Base-by-base conservation (phyloP, 805 yeast species). In the Sugiyamaella marilandica region DNA sequence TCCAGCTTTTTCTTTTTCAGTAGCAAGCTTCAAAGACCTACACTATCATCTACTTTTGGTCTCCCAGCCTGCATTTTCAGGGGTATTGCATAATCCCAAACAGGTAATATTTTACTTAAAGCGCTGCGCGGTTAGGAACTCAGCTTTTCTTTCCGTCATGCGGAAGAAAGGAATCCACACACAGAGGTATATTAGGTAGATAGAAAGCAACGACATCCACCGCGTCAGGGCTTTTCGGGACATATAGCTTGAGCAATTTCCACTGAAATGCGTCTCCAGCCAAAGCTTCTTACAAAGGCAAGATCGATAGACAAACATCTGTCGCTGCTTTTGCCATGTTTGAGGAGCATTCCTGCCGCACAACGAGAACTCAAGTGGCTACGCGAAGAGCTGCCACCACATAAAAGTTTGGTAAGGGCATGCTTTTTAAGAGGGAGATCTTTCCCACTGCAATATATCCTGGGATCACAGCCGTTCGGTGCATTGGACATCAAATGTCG, bases 391-490 rank as follows among this genome's bases (percentile, higher is more conserved):
- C 72, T 85, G 26, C 48, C 36, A 7, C 1, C 83, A 84, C 1
- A 34, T 54, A 29, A 33, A 53, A 1, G 53, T 69, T 59, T 84
- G 82, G 83, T 11, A 11, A 1, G 45, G 1, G 94, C 96, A 1
- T 78, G 85, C 21, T 11, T 49, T 2, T 63, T 73, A 47, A 68
- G 98, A 51, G 70, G 80, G 1, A 64, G 65, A 10, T 72, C 74
- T 3, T 79, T 75, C 8, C 98, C 99, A 0, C 67, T 92, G 41
- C 98, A 92, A 66, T 91, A 92, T 66, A 79, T 92, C 10, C 70
- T 92, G 9, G 90, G 94, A 0, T 70, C 81, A 0, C 97, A 91
- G 68, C 98, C 98, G 1, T 92, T 92, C 72, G 95, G 94, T 0
- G 55, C 65, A 1, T 64, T 92, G 47, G 80, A 78, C 10, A 75